A percentile compares a stretch with the other conserved stretches of the same genome.
Evolutionary conservation across 805 yeast species (phyloP).

Genomic region (Saturnispora halmiae): DNA sequence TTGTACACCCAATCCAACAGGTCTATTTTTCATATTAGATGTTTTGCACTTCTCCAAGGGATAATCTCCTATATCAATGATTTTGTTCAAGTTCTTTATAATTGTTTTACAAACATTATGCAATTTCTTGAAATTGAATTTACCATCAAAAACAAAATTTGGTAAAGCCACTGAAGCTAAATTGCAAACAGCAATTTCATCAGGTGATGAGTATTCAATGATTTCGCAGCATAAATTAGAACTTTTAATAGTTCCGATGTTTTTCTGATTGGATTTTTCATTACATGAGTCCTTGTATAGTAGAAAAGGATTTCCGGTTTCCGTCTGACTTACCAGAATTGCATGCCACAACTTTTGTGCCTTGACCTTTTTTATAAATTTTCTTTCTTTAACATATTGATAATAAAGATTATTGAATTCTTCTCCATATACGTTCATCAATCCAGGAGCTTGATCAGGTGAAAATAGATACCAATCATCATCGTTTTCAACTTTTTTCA

Average conservation of each 20-base stretch:
- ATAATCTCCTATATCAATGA: conserved; percentile 79
- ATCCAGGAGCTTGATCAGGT: conserved; percentile 82
- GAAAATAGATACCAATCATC: conserved; percentile 85
- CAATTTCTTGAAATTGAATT: conserved; percentile 62
- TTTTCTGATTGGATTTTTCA: conserved; percentile 79
- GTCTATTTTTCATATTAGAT: conserved; percentile 80
- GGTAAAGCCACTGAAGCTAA: conserved; percentile 89
- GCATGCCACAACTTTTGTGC: conserved; percentile 92
- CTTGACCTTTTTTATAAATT: conserved; percentile 53
- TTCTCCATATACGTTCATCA: conserved; percentile 74
- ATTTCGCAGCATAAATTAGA: conserved; percentile 93
- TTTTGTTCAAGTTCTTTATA: conserved; percentile 65
- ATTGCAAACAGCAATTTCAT: conserved; percentile 93
- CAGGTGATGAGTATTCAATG: conserved; percentile 84
- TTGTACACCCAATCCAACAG: conserved; percentile 97
- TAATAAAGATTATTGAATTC: conserved; percentile 68
- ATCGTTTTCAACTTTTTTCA: conserved; percentile 76
- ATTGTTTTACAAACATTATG: conserved; percentile 74
- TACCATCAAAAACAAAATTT: conserved; percentile 44
- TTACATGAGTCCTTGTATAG: conserved; percentile 91
- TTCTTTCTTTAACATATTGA: conserved; percentile 62
- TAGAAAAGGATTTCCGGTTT: conserved; percentile 94
- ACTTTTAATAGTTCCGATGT: conserved; percentile 85
- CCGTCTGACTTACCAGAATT: conserved; percentile 85
- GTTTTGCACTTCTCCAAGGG: conserved; percentile 69